phyloP scores from a whole-genome alignment of 495 filamentous ascomycete genomes.

The Neurospora sp. region DNA sequence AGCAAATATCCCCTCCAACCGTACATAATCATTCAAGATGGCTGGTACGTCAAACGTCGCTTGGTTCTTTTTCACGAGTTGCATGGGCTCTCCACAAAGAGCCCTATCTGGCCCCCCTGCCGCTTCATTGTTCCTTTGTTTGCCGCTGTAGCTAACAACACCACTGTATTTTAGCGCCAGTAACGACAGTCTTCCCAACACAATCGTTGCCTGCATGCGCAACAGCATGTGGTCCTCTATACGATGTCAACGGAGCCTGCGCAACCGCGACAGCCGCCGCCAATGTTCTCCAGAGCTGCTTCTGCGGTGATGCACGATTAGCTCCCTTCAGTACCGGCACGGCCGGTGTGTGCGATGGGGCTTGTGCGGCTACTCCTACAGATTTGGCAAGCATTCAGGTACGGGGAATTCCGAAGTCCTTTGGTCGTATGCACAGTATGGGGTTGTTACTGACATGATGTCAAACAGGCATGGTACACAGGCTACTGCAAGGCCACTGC shows the following conservation, averaged over 20 bases:
- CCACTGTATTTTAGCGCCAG: neutral
- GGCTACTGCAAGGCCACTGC: slow-evolving; percentile 27
- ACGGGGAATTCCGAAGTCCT: neutral
- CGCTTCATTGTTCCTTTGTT: neutral
- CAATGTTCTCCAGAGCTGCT: slow-evolving; percentile 31
- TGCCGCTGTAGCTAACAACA: neutral
- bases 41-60: neutral
- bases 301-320: slow-evolving; percentile 35
- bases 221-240: slow-evolving; percentile 36
- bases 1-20: neutral
- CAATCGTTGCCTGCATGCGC: slow-evolving; percentile 37
- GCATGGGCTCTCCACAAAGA: neutral
- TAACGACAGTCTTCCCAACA: slow-evolving; percentile 39
- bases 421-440: neutral
- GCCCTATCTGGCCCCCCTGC: neutral
- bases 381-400: slow-evolving; percentile 32
- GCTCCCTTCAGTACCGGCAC: slow-evolving; percentile 31
- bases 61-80: neutral
- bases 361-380: slow-evolving; percentile 21
- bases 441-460: neutral
- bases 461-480: slow-evolving; percentile 33
- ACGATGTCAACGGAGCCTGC: slow-evolving; percentile 46
- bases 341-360: slow-evolving; percentile 30
- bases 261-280: slow-evolving; percentile 17
- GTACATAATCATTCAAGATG: neutral